Evolutionary conservation across 768 basidiomycete genomes (phyloP).

Genomic region (Suillus ampliporus): DNA sequence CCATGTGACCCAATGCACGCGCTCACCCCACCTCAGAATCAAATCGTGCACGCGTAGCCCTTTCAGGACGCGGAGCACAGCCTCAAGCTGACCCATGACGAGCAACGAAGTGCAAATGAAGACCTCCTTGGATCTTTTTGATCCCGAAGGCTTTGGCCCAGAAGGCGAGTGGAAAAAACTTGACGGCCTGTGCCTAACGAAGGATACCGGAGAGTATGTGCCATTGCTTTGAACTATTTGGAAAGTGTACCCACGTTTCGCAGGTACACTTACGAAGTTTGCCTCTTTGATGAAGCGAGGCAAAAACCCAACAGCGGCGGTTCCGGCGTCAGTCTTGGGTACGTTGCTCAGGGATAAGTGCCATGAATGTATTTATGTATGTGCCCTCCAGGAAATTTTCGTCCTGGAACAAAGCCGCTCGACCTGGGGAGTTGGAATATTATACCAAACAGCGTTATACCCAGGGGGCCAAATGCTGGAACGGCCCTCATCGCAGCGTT

Average conservation of each 20-base stretch:
- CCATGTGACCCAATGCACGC: slow-evolving; percentile 3
- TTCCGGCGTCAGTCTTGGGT: slow-evolving; percentile 83
- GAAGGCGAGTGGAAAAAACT: slow-evolving; percentile 98
- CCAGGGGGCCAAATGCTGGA: slow-evolving; percentile 92
- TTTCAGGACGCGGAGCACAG: slow-evolving; percentile 66
- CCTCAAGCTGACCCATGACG: slow-evolving; percentile 56
- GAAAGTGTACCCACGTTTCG: neutral
- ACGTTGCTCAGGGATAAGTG: slow-evolving; percentile 30
- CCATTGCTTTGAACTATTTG: neutral
- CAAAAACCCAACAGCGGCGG: slow-evolving; percentile 90
- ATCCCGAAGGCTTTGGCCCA: slow-evolving; percentile 67
- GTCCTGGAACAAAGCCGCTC: slow-evolving; percentile 73
- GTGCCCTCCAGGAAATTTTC: slow-evolving; percentile 62
- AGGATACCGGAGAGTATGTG: slow-evolving; percentile 89
- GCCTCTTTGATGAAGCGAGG: slow-evolving; percentile 85
- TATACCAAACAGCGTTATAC: slow-evolving; percentile 86
- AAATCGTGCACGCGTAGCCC: slow-evolving; percentile 63
- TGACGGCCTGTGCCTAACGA: slow-evolving; percentile 78
- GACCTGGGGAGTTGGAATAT: slow-evolving; percentile 70
- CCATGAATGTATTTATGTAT: slow-evolving; percentile 2
- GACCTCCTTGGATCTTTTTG: slow-evolving; percentile 72
- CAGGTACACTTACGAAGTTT: slow-evolving; percentile 94
- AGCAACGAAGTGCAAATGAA: slow-evolving; percentile 57
- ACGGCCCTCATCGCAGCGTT: slow-evolving; percentile 89
- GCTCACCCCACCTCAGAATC: slow-evolving; percentile 49